Percentiles rank a stretch among this genome's conserved stretches.
Conservation (phyloP, 1,284 basidiomycete genomes). For the Ceratobasidium sp. region DNA sequence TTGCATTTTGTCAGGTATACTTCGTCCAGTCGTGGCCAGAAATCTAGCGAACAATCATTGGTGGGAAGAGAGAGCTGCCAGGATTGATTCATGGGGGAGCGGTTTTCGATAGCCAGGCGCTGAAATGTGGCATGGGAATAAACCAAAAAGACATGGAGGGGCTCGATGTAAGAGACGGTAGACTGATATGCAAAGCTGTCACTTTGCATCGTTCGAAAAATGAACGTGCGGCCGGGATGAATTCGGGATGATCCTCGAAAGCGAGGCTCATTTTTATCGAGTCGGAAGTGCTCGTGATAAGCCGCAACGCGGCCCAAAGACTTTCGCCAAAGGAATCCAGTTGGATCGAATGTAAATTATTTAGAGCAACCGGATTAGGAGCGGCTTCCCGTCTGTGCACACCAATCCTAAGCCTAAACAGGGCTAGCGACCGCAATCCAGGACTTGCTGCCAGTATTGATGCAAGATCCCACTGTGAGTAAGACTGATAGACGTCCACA, state of each 20-base stretch:
- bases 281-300: background rate
- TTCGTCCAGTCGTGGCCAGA: background rate
- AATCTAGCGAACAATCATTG: background rate
- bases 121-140: background rate
- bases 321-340: background rate
- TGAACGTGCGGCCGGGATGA: background rate
- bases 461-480: background rate
- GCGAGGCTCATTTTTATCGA: background rate
- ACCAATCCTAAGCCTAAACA: background rate
- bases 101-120: background rate
- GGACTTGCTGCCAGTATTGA: background rate
- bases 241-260: background rate
- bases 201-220: conserved; percentile 1
- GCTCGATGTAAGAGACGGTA: too few species aligned
- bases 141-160: background rate
- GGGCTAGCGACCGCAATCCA: background rate
- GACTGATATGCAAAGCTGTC: background rate
- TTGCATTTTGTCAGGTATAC: background rate
- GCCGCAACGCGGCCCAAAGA: background rate
- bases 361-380: background rate
- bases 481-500: background rate
- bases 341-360: background rate
- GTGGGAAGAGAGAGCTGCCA: background rate
- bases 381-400: background rate
- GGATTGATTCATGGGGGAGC: background rate